phyloP scores from a whole-genome alignment of 371 early-diverging fungal genomes.

The Mucor lusitanicus region DNA sequence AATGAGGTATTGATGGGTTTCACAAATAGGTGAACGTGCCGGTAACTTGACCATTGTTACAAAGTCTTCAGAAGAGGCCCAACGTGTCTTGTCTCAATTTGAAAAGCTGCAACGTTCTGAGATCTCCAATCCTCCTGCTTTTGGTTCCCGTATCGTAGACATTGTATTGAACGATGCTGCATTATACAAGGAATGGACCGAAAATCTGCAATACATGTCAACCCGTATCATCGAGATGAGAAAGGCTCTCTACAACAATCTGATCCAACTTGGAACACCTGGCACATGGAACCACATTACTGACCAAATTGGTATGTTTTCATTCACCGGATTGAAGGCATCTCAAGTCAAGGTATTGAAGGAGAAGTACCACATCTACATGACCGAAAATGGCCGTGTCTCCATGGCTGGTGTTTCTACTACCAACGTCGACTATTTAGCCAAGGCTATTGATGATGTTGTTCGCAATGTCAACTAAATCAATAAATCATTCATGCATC shows the following conservation, averaged over 20 bases:
- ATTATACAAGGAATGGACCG: slow-evolving; percentile 84
- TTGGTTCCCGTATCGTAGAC: slow-evolving; percentile 88
- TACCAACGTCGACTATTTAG: slow-evolving; percentile 85
- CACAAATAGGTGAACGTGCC: slow-evolving; percentile 77
- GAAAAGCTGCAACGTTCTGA: slow-evolving; percentile 81
- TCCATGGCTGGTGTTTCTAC: slow-evolving; percentile 93
- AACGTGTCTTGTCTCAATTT: slow-evolving; percentile 77
- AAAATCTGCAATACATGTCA: slow-evolving; percentile 83
- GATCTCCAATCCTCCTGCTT: slow-evolving; percentile 89
- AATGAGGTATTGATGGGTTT: neutral
- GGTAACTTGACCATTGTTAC: slow-evolving; percentile 86
- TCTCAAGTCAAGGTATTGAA: slow-evolving; percentile 75
- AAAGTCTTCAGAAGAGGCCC: slow-evolving; percentile 47
- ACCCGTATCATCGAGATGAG: slow-evolving; percentile 90
- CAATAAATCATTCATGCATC: neutral
- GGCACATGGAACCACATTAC: slow-evolving; percentile 97
- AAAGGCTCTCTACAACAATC: slow-evolving; percentile 60
- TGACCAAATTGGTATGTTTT: slow-evolving; percentile 99
- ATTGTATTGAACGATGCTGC: slow-evolving; percentile 79
- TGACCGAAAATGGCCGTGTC: slow-evolving; percentile 94
- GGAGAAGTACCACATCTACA: slow-evolving; percentile 87
- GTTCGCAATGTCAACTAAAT: slow-evolving; percentile 52
- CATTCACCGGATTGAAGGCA: slow-evolving; percentile 94
- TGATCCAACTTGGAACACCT: slow-evolving; percentile 77
- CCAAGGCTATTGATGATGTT: slow-evolving; percentile 75